phyloP scores from a whole-genome alignment of 176 grass and related monocot genomes.

The Oryza australiensis region DNA sequence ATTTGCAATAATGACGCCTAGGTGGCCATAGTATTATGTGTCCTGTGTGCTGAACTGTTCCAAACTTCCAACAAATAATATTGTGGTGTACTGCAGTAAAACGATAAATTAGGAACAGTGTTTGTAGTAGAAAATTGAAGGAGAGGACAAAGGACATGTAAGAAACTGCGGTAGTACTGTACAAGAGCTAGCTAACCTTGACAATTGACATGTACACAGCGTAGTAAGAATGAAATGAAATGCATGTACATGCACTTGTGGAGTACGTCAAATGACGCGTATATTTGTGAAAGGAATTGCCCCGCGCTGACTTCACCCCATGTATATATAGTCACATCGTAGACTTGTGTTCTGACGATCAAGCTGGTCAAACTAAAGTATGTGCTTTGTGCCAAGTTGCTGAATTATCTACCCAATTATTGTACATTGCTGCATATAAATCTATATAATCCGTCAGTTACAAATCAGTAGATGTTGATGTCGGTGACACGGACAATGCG shows the following conservation, averaged over 20 bases:
- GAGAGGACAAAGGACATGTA: not conserved
- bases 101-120: not conserved
- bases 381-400: not conserved
- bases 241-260: not conserved
- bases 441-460: not conserved
- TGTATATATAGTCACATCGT: not conserved
- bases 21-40: not conserved
- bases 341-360: slow-evolving; percentile 18
- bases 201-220: not conserved
- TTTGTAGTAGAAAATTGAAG: not conserved
- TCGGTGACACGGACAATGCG: not conserved
- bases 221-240: not conserved
- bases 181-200: not conserved
- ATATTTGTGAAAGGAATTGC: not conserved
- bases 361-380: slow-evolving; percentile 8
- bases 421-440: not conserved
- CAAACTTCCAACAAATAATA: not conserved
- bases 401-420: slow-evolving; percentile 16
- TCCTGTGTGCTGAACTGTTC: not conserved
- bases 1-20: not conserved
- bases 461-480: not conserved
- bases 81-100: not conserved
- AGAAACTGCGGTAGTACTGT: not conserved
- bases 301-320: not conserved
- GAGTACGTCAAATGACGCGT: not conserved